A percentile compares a stretch with the other conserved stretches of the same genome.
These are phyloP conservation scores for Biscutella auriculata DNA, from an alignment of 441 rosid species.

Conservation along the genomic window DNA sequence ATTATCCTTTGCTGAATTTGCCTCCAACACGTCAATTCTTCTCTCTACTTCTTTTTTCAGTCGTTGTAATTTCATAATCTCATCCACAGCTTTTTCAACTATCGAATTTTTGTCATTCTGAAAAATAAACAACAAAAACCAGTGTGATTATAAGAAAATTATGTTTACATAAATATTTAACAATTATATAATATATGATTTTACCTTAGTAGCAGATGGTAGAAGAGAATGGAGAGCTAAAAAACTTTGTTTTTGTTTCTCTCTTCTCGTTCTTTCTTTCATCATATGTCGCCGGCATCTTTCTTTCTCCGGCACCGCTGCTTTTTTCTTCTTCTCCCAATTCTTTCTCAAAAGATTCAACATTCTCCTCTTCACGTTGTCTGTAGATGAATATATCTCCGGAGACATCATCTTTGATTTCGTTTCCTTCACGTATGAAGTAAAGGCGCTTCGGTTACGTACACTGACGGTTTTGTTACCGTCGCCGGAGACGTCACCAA, in stretches of 20 bases:
- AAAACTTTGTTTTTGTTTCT: constrained; percentile 42
- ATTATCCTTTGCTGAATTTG: background rate
- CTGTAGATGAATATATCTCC: background rate
- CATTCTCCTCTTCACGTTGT: constrained; percentile 43
- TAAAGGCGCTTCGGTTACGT: constrained; percentile 27
- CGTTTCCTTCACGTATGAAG: constrained; percentile 21
- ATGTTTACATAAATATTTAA: too few relatives aligned
- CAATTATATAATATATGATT: too few relatives aligned
- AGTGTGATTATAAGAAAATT: too few relatives aligned
- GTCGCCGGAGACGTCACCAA: background rate
- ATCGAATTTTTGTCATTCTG: constrained; percentile 49
- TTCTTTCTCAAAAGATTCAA: constrained; percentile 26
- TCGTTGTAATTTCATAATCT: constrained; percentile 27
- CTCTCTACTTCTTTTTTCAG: constrained; percentile 29
- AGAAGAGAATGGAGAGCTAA: constrained; percentile 34
- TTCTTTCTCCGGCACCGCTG: constrained; percentile 19
- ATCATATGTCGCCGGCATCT: constrained; percentile 33
- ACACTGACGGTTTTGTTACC: background rate
- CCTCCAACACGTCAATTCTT: constrained; percentile 9
- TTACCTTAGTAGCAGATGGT: constrained; percentile 24
- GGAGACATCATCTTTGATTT: background rate
- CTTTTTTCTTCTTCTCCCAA: constrained; percentile 9
- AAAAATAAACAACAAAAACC: too few relatives aligned
- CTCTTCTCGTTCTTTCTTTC: constrained; percentile 51
- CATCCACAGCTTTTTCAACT: constrained; percentile 23